These are phyloP conservation scores for Trichoderma polysporum DNA, from an alignment of 2,329 filamentous ascomycete genomes.

Conservation along the genomic window DNA sequence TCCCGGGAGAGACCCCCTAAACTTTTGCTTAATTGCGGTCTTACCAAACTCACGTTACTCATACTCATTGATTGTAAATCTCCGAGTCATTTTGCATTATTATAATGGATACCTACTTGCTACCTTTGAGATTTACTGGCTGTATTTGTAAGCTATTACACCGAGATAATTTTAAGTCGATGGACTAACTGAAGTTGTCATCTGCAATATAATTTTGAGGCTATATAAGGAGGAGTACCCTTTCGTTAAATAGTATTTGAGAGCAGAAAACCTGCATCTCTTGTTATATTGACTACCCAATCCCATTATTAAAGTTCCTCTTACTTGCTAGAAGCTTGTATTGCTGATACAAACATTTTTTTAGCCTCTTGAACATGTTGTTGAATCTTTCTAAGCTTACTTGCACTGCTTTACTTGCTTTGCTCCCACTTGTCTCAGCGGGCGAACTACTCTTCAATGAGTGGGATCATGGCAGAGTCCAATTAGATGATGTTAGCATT, in stretches of 20 bases:
- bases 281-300: background rate
- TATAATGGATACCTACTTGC: background rate
- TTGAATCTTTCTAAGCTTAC: background rate
- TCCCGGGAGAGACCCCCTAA: background rate
- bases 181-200: too few species aligned
- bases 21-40: background rate
- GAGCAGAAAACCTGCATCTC: background rate
- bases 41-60: background rate
- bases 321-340: background rate
- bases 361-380: background rate
- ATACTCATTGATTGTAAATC: background rate
- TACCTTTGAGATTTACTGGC: background rate
- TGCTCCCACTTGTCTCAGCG: background rate
- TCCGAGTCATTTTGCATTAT: background rate
- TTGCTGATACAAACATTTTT: background rate
- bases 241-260: background rate
- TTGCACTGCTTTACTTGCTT: background rate
- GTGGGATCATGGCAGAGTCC: constrained; percentile 39
- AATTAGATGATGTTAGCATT: constrained; percentile 40
- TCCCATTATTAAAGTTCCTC: background rate
- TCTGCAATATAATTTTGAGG: background rate
- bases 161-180: background rate
- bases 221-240: background rate
- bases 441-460: constrained; percentile 30
- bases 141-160: background rate